Base-by-base conservation (phyloP, 441 rosid species). In the Populus trichocarpa region DNA sequence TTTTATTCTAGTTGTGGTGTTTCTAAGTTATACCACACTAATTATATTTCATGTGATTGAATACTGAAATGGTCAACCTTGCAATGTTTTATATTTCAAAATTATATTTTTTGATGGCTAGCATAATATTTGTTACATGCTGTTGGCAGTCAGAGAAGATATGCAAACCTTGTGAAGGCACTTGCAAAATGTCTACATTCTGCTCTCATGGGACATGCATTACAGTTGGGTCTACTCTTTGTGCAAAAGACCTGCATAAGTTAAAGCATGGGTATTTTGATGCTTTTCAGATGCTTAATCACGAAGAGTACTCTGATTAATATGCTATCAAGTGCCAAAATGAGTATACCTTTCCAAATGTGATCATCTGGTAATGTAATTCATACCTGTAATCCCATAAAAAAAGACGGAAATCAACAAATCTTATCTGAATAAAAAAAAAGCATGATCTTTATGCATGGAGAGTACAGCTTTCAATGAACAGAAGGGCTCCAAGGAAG, bases 101-200 rank as follows among this genome's bases (percentile, higher is more conserved):
- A 65, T 30, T 22, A 33, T 8, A 71, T 5, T 50, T 33, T 23
- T 3, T 66, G 8, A 30, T 66, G 9, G 67, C n/a, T 25, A 46
- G 65, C 20, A 30, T 65, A 70, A 36, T 71, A 18, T 70, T 64
- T 38, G 23, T 3, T 40, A 46, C 32, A 38, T n/a, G 35, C 2
- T 12, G 32, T 32, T 16, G 22, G 28, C 53, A 67, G 25, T 14
- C 12, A 68, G 26, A 28, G 2, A 73, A 65, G 16, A 26, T 71
- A 82, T 57, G 80, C 88, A 81, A 76, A 95, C 99, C 99, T 97
- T 81, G 99, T 92, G 89, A 90, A 97, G 74, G 99, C 99, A 87
- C 99, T 97, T 63, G 99, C 99, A 84, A 93, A 97, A 82, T 97
- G 99, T 82, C 97, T 90, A 90, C 99, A 97, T 73, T 95, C 99